phyloP scores from a whole-genome alignment of 352 stramenopile species.

The Phytophthora podocarpi region DNA sequence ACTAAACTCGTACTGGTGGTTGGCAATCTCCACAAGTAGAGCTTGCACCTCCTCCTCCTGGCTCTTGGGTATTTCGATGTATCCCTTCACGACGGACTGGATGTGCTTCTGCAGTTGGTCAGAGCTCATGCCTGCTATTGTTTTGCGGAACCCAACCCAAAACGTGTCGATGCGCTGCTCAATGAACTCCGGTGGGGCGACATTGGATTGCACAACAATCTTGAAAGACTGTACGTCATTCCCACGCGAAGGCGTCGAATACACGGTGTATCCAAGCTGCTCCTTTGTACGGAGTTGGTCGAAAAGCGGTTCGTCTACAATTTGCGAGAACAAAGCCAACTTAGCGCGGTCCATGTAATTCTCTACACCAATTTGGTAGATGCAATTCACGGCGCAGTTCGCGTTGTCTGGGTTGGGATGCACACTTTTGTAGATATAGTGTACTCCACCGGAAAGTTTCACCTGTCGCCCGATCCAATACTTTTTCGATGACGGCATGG shows the following conservation, averaged over 20 bases:
- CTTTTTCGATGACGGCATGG: constrained; percentile 33
- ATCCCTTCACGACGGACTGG: constrained; percentile 62
- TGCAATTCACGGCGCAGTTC: constrained; percentile 57
- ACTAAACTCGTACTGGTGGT: constrained; percentile 78
- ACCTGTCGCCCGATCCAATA: constrained; percentile 37
- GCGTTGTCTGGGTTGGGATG: constrained; percentile 59
- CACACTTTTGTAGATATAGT: constrained; percentile 36
- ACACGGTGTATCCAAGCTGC: constrained; percentile 76
- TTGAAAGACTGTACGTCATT: constrained; percentile 68
- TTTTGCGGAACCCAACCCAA: constrained; percentile 42
- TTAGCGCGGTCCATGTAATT: constrained; percentile 44
- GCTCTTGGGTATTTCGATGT: constrained; percentile 76
- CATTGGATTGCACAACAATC: constrained; percentile 80
- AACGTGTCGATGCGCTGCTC: constrained; percentile 78
- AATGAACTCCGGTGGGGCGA: constrained; percentile 63
- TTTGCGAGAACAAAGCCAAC: constrained; percentile 59
- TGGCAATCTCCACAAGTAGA: constrained; percentile 67
- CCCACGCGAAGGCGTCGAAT: constrained; percentile 50
- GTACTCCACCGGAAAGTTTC: constrained; percentile 26
- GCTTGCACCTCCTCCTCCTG: constrained; percentile 63
- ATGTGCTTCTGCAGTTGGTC: constrained; percentile 58
- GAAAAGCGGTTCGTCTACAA: constrained; percentile 68
- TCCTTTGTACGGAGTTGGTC: constrained; percentile 68
- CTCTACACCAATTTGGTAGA: constrained; percentile 61
- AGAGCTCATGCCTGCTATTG: constrained; percentile 32